A percentile compares a stretch with the other conserved stretches of the same genome.
Evolutionary conservation across 331 rosid genomes (phyloP).

Genomic region (Saraca asoca): DNA sequence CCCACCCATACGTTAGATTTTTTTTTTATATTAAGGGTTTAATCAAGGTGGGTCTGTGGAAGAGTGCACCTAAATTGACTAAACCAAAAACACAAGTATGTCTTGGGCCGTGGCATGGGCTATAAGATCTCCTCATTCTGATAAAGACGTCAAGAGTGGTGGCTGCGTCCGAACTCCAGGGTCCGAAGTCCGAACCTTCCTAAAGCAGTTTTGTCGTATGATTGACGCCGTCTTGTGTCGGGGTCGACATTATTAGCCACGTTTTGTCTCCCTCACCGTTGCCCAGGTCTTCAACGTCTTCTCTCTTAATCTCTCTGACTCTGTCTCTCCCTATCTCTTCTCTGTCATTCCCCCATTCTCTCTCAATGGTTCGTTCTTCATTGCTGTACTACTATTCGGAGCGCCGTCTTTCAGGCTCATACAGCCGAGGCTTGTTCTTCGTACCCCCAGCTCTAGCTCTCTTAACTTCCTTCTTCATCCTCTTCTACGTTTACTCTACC

Average conservation of each 20-base stretch:
- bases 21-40: no score
- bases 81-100: no score
- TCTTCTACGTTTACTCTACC: constrained; percentile 56
- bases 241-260: background rate
- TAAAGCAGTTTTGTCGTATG: no score
- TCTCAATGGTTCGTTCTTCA: constrained; percentile 49
- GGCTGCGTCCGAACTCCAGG: no score
- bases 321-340: background rate
- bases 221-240: background rate
- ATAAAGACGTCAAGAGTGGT: no score
- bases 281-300: background rate
- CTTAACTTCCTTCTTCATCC: constrained; percentile 45
- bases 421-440: constrained; percentile 42
- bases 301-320: background rate
- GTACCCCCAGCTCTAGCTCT: constrained; percentile 61
- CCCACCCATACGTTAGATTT: no score
- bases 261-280: background rate
- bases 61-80: no score
- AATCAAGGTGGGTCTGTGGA: no score
- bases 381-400: constrained; percentile 32
- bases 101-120: no score
- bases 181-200: no score
- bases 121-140: no score
- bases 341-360: background rate
- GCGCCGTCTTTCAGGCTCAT: constrained; percentile 34